Base-by-base conservation (phyloP, 768 basidiomycete genomes). In the Leccinum subtestaceum region DNA sequence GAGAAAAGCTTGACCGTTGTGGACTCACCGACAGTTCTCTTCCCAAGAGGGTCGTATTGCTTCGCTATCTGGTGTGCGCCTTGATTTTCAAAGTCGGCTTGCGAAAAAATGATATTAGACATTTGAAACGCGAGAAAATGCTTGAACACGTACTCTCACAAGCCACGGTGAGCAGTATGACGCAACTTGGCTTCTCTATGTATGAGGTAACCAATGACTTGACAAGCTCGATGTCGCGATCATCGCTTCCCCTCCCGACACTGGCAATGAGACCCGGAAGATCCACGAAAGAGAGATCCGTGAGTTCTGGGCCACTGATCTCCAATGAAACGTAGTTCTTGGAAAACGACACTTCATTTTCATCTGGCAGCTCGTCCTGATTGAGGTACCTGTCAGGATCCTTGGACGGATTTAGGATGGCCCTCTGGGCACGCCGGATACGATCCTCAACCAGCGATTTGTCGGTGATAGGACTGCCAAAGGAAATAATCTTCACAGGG, bases 21-120 rank as follows among this genome's bases (percentile, higher is more conserved):
- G 3, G 15, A 54, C 79, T 13, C 60, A 88, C 90, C 89, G 17
- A 91, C 86, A 0, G 89, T 92, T 4, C 88, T 78, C 52, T 78
- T 79, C 0, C 89, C 88, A 1, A 81, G 72, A 0, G 84, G 82
- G 60, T 91, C 89, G 51, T 80, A 73, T 13, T 73, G 53, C 64
- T 84, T 86, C 0, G 87, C 83, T 0, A 92, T 73, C n/a, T 80
- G 75, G 58, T 87, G 84, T 0, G 89, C 89, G 0, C 85, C 86
- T 68, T 92, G 89, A 45, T 89, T 93, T 63, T 91, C 87, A 21
- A 88, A 89, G 61, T 93, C 89, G 53, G 88, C 91, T 92, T 80
- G 21, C 51, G 69, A 69, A 23, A 81, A 81, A 45, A 36, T 23
- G 4, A 21, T 8, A 15, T 63, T 84, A 61, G 85, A 84, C 0